phyloP scores from a whole-genome alignment of 2,329 filamentous ascomycete species.

The Colletotrichum sp. region DNA sequence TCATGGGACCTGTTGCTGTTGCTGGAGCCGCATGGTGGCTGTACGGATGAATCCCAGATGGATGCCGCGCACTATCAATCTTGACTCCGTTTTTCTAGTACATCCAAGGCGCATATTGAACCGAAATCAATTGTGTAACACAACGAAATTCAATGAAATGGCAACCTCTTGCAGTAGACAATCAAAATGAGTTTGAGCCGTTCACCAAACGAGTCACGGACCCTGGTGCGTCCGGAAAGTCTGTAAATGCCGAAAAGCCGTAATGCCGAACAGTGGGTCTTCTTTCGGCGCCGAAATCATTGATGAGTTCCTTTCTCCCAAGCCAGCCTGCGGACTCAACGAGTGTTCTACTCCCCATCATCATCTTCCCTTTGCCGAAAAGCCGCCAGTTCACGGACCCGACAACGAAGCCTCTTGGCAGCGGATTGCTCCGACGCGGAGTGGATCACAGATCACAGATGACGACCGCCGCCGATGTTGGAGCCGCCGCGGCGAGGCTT shows the following conservation, averaged over 20 bases:
- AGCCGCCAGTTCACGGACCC: not conserved
- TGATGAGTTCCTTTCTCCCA: not conserved
- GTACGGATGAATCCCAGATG: not conserved
- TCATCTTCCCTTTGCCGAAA: not conserved
- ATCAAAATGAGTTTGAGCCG: not conserved
- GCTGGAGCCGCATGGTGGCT: not conserved
- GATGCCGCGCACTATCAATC: not conserved
- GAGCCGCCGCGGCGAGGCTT: not conserved
- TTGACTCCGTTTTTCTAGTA: not conserved
- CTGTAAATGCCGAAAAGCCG: not conserved
- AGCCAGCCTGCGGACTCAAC: not conserved
- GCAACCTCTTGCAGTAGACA: not conserved
- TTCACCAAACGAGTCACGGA: not conserved
- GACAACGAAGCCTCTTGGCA: not conserved
- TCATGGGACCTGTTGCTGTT: not conserved
- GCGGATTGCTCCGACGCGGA: not conserved
- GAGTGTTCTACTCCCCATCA: not conserved
- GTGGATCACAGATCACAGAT: not conserved
- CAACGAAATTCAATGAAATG: not conserved
- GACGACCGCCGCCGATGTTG: not conserved
- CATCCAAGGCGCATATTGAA: accelerated
- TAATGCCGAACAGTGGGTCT: not conserved
- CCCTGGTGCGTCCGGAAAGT: not conserved
- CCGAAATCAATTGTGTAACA: not conserved
- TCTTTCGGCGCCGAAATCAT: not conserved